Evolutionary conservation across 257 asterid species (phyloP), one percentile per base, ranked within the genome.

Genomic region (Nicotiana undulata): DNA sequence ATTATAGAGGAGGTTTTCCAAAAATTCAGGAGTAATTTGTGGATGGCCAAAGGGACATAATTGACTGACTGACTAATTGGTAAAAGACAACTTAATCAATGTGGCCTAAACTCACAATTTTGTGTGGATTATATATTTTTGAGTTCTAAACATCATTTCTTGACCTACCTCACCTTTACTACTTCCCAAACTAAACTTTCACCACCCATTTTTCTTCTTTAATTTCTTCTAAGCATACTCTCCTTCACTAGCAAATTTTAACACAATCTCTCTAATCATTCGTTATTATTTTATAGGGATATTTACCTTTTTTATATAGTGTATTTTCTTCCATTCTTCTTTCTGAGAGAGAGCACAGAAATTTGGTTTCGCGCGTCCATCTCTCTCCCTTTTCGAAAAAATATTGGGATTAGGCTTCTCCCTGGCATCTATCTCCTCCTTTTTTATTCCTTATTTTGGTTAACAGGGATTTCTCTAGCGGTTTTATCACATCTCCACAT

Each of bases 21-120:
- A 66, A 18, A 63, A 70, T 81, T 75, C 5, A 80, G 88, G 90
- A 81, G 81, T 75, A 49, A 65, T 70, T 70, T 59, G 81, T 84
- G 88, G 89, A 59, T 70, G 83, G 74, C 64, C 58, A 68, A 67
- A 26, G 79, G 11, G 79, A 82, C 64, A 79, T 13, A 28, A 29
- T 77, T 80, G 72, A 63, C 76, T 34, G 63, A 56, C 31, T 29
- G 31, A 29, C 16, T 8, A 56, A n/a, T 34, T 76, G 82, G 60
- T 61, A 40, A 58, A 81, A 51, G 22, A 68, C 15, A 16, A 59
- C 6, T 59, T 59, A 9, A 59, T 20, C 31, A 59, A 59, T 55
- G 61, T n/a, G 63, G 63, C 63, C 12, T 56, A 56, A 56, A n/a
- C 26, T 56, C 7, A 18, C 11, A 18, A 56, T 18, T 56, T 56